These are phyloP conservation scores for Acacia melanoxylon DNA, from an alignment of 306 rosid genomes.

Conservation along the genomic window DNA sequence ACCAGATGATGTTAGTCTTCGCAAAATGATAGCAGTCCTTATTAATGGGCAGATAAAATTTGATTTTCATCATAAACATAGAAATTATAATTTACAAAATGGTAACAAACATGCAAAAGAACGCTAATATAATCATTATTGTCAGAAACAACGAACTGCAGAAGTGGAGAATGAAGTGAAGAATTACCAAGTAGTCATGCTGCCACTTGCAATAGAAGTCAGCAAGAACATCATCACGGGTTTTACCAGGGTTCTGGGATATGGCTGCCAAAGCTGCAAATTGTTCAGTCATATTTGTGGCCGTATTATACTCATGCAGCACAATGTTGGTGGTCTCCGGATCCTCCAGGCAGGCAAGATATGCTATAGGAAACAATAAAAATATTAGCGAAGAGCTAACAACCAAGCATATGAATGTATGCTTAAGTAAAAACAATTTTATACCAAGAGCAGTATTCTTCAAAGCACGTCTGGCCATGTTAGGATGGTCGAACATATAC, in stretches of 20 bases:
- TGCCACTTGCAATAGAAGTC: conserved; percentile 93
- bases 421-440: conserved; percentile 21
- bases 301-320: conserved; percentile 68
- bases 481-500: conserved; percentile 70
- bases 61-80: not conserved
- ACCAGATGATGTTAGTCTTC: not conserved
- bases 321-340: conserved; percentile 51
- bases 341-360: conserved; percentile 79
- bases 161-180: not conserved
- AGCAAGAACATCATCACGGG: conserved; percentile 79
- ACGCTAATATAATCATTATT: not conserved
- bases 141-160: too few species aligned
- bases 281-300: conserved; percentile 98
- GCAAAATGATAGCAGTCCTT: not conserved
- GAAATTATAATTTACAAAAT: conserved; percentile 1
- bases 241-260: conserved; percentile 84
- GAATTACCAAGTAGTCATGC: conserved; percentile 80
- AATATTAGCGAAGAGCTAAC: conserved; percentile 13
- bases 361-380: conserved; percentile 50
- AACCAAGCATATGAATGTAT: conserved; percentile 25
- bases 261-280: conserved; percentile 92
- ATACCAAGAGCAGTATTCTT: conserved; percentile 89
- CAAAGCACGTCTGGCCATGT: conserved; percentile 90
- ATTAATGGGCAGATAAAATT: not conserved
- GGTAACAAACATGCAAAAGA: conserved; percentile 3